Evolutionary conservation across 208 protist species (phyloP), one percentile per base, ranked within the genome.

Genomic region (Crithidia mellificae): DNA sequence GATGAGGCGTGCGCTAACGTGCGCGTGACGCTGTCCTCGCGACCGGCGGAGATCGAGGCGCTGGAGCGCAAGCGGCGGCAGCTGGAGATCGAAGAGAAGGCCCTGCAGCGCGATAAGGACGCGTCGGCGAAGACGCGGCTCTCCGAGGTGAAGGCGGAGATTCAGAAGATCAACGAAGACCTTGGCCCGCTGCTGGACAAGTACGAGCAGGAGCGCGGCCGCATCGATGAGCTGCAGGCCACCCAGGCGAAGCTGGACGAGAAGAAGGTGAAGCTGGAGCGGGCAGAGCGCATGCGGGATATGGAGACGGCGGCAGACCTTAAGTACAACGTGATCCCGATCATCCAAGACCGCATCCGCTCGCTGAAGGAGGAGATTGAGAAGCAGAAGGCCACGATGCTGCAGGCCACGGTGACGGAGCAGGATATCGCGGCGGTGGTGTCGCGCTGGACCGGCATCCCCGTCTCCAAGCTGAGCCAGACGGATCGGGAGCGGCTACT

Each of bases 381-480:
- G 64, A 94, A 92, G 81, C 72, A 68, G 24, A 80, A 93, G 62
- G 96, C 98, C 73, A 93, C 90, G 57, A 91, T 93, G 53, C 96
- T 99, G 44, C 97, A 98, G 63, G 96, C 98, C 61, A 83, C 84
- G 36, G 95, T 99, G 43, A 90, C 82, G n/a, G 71, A 88, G 36
- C 82, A 87, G 36, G 88, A 99, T 43, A 98, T 99, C 70, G 95
- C 95, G 3, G 86, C 93, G 52, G 93, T 99, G 12, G 94, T 99
- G 19, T 83, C 98, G 8, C 87, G 96, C 32, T 97, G 93, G 73
- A 99, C 98, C 12, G 98, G 98, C 71, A 99, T 99, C 62, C 98
- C 98, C 2, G 96, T 99, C 2, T 56, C 65, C 22, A 83, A 97
- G 72, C 90, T 98, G n/a, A 69, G 90, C 51, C 82, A 70, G 34